Base-by-base conservation (phyloP, 1,284 basidiomycete species). In the Trichosporon sp. region DNA sequence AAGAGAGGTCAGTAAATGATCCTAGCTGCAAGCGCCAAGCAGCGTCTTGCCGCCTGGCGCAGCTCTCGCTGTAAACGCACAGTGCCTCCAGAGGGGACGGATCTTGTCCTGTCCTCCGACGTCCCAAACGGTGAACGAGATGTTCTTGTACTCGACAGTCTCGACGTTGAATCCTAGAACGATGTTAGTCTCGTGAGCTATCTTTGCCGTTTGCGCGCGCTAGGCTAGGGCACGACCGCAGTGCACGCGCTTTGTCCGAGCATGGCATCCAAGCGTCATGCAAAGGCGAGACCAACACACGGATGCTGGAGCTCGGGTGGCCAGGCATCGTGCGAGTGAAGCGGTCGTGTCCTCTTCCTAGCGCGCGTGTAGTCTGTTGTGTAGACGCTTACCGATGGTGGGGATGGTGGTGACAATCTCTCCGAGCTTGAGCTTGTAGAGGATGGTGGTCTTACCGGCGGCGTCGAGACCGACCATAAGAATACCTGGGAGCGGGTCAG, bases 121-220 rank as follows among this genome's bases (percentile, higher is more conserved):
- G 80, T 99, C 96, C 96, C 96, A 99, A 25, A 99, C 96, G 74
- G 97, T 99, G 85, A 99, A 99, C 78, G 95, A 96, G 78, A 99
- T 95, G 75, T 99, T 99, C 86, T 98, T 98, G 84, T 99, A 99
- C 70, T 95, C 96, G 70, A 99, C 96, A 13, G 96, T 99, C 84
- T 99, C 96, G 73, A 99, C 96, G 80, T 99, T 98, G 86, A 97
- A 97, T 7, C 49, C 49, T 54, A n/a, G 16, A 5, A 11, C 16
- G 25, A 54, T 21, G 49, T 54, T 29, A 54, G 49, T 16, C 49
- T 54, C 6, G n/a, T 31, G 27, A 29, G 1, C 31, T 54, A 31
- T 16, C 2, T 27, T 54, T n/a, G 27, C 49, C 16, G 27, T 27
- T 29, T 54, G 16, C 49, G n/a, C n/a, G n/a, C n/a, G n/a, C 27